These are phyloP conservation scores for Pythium aristosporum DNA, from an alignment of 352 stramenopile species.

Conservation along the genomic window DNA sequence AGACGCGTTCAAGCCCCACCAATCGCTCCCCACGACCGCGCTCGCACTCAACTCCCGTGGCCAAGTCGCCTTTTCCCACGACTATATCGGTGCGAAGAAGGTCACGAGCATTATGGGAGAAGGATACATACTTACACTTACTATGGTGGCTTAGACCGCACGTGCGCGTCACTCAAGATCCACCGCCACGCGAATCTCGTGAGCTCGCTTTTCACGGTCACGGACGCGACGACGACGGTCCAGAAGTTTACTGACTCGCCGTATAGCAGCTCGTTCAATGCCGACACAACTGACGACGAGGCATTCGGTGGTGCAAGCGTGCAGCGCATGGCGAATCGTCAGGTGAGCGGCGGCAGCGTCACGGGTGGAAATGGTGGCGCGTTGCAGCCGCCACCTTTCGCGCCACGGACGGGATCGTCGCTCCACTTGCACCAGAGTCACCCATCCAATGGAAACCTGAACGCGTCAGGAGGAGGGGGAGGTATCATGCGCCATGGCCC, in stretches of 20 bases:
- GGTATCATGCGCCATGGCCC: slow-evolving; percentile 25
- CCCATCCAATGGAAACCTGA: background rate
- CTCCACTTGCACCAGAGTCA: slow-evolving; percentile 17
- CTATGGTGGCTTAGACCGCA: slow-evolving; percentile 48
- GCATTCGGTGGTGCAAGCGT: background rate
- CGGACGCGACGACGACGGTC: slow-evolving; percentile 14
- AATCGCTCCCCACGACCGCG: slow-evolving; percentile 68
- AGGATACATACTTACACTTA: background rate
- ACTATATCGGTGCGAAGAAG: slow-evolving; percentile 62
- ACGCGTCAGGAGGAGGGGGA: background rate
- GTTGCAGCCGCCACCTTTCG: slow-evolving; percentile 15
- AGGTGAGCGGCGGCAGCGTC: slow-evolving; percentile 13
- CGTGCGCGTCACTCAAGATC: slow-evolving; percentile 81
- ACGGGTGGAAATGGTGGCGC: background rate
- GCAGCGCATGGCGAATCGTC: slow-evolving; percentile 6
- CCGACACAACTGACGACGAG: slow-evolving; percentile 20
- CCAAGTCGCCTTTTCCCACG: slow-evolving; percentile 80
- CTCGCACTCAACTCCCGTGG: slow-evolving; percentile 79
- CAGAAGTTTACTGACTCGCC: slow-evolving; percentile 32
- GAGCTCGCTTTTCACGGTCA: slow-evolving; percentile 72
- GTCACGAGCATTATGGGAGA: background rate
- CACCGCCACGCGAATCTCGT: slow-evolving; percentile 59
- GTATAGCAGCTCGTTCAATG: slow-evolving; percentile 28
- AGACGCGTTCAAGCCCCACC: slow-evolving; percentile 80
- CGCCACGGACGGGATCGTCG: background rate